phyloP scores from a whole-genome alignment of 371 early-diverging fungal genomes.

The Mucor irregularis region DNA sequence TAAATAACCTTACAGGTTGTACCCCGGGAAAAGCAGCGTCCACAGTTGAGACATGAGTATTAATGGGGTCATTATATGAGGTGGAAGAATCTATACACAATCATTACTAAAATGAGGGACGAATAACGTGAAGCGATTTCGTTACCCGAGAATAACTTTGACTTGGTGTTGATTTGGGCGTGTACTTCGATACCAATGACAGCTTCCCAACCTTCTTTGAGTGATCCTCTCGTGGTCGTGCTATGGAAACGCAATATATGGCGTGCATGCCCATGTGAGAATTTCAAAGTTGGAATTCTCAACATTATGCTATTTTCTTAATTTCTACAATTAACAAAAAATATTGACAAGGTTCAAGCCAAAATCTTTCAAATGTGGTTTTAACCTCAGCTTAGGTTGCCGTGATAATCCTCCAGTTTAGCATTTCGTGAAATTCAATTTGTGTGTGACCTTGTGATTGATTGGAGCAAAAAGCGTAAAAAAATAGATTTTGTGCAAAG shows the following conservation, averaged over 20 bases:
- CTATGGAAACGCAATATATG: neutral
- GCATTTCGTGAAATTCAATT: neutral
- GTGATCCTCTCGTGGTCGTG: neutral
- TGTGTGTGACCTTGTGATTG: neutral
- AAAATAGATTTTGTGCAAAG: neutral
- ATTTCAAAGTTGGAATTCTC: neutral
- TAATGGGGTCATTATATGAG: constrained; percentile 63
- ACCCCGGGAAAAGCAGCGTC: constrained; percentile 91
- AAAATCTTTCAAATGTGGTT: neutral
- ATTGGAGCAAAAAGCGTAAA: neutral
- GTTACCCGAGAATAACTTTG: constrained; percentile 86
- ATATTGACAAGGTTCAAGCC: neutral
- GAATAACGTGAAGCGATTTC: neutral
- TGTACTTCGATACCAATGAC: constrained; percentile 93
- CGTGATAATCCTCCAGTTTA: neutral
- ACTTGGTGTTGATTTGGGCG: constrained; percentile 72
- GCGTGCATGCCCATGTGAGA: neutral
- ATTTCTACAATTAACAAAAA: no score
- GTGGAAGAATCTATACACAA: constrained; percentile 42
- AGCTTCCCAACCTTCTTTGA: constrained; percentile 62
- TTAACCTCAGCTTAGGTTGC: neutral
- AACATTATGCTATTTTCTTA: constrained; percentile 1
- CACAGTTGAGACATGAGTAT: constrained; percentile 70
- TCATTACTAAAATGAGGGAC: neutral
- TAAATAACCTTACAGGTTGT: constrained; percentile 37